These are phyloP conservation scores for Diphasiastrum complanatum DNA, from an alignment of 83 land plant species.

Conservation along the genomic window DNA sequence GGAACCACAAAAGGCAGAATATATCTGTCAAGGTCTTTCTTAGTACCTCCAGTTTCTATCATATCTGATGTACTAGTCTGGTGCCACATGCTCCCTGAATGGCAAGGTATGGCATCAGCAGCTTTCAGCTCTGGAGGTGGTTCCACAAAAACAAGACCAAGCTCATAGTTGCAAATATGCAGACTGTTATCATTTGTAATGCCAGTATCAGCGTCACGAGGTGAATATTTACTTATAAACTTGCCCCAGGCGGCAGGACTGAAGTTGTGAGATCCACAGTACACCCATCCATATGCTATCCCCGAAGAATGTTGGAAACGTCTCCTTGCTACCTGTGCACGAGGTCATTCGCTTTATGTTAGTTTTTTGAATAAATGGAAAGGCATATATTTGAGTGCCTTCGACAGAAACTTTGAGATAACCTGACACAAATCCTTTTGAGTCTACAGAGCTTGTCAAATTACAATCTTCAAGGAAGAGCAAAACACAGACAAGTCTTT, in stretches of 20 bases:
- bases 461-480: too few species aligned
- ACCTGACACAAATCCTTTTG: too few species aligned
- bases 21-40: conserved; percentile 40
- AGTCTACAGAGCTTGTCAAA: too few species aligned
- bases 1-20: conserved; percentile 72
- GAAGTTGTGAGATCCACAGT: conserved; percentile 85
- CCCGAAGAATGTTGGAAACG: conserved; percentile 41
- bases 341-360: not conserved
- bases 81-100: too few species aligned
- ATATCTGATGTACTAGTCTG: too few species aligned
- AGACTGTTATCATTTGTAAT: conserved; percentile 27
- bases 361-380: not conserved
- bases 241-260: conserved; percentile 94
- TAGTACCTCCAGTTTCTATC: not conserved
- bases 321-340: conserved; percentile 57
- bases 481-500: too few species aligned
- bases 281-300: conserved; percentile 73
- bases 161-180: conserved; percentile 73
- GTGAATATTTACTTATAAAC: conserved; percentile 22
- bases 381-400: not conserved
- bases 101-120: not conserved
- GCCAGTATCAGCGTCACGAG: conserved; percentile 1
- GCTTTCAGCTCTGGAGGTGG: conserved; percentile 40
- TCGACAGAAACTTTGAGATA: too few species aligned
- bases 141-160: conserved; percentile 57